Percentiles rank a stretch among this genome's conserved stretches.
Evolutionary conservation across 2,329 filamentous ascomycete species (phyloP).

Genomic region (Penicillium sp.): DNA sequence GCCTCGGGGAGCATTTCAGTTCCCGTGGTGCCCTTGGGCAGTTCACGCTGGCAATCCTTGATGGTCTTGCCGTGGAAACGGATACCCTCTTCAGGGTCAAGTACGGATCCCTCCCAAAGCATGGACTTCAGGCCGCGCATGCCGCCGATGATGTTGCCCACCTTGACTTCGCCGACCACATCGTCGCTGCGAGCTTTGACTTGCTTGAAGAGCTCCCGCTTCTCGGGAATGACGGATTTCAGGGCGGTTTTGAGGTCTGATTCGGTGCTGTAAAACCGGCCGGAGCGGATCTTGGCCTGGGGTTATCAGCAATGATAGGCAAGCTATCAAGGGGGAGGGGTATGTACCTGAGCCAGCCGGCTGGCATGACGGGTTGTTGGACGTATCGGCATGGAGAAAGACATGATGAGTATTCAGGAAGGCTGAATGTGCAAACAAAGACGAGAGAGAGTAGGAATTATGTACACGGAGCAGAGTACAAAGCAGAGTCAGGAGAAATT

Average conservation of each 20-base stretch:
- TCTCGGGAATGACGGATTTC: slow-evolving; percentile 74
- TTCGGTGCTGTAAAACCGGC: slow-evolving; percentile 53
- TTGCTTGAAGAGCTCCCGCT: slow-evolving; percentile 85
- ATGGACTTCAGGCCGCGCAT: slow-evolving; percentile 97
- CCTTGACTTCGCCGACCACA: slow-evolving; percentile 81
- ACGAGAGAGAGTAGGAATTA: too few species aligned
- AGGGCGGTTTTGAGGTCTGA: slow-evolving; percentile 83
- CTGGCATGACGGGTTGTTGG: too few species aligned
- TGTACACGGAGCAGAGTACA: too few species aligned
- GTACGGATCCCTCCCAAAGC: slow-evolving; percentile 96
- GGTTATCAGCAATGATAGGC: too few species aligned
- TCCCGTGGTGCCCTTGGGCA: slow-evolving; percentile 79
- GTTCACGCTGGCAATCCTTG: slow-evolving; percentile 88
- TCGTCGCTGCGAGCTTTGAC: slow-evolving; percentile 79
- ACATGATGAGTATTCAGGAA: too few species aligned
- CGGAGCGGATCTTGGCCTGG: too few species aligned
- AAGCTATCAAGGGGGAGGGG: too few species aligned
- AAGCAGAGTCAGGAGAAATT: too few species aligned
- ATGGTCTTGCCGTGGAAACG: slow-evolving; percentile 96
- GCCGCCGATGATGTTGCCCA: slow-evolving; percentile 86
- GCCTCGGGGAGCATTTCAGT: slow-evolving; percentile 97
- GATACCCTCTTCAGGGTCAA: slow-evolving; percentile 94
- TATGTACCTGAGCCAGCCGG: too few species aligned
- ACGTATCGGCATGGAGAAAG: too few species aligned
- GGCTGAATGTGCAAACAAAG: too few species aligned